phyloP scores from a whole-genome alignment of 1,284 basidiomycete species.

The Ustilago loliicola region DNA sequence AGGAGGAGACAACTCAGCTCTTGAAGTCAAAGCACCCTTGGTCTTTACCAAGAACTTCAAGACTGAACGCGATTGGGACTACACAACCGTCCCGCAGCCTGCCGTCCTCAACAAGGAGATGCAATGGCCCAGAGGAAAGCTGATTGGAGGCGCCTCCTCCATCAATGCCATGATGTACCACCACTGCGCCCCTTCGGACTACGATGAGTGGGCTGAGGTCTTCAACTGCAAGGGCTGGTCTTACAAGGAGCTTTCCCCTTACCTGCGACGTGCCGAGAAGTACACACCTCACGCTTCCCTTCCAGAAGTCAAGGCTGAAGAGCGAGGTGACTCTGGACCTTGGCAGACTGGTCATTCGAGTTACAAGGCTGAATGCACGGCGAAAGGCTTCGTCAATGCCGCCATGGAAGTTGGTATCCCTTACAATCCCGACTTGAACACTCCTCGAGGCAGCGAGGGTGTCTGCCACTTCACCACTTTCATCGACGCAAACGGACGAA shows the following conservation, averaged over 20 bases:
- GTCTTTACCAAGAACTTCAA: conserved; percentile 58
- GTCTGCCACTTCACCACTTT: conserved; percentile 58
- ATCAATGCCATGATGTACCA: conserved; percentile 72
- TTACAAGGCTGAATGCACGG: conserved; percentile 47
- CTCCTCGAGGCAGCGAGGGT: conserved; percentile 47
- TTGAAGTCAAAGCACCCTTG: conserved; percentile 54
- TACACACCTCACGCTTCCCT: conserved; percentile 52
- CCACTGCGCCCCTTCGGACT: conserved; percentile 52
- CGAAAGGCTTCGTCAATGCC: conserved; percentile 55
- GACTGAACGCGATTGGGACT: conserved; percentile 60
- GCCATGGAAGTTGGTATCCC: conserved; percentile 57
- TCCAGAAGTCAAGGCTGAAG: conserved; percentile 48
- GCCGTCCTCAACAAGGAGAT: conserved; percentile 40
- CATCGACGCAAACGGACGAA: conserved; percentile 52
- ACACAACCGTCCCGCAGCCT: conserved; percentile 53
- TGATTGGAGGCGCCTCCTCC: conserved; percentile 71
- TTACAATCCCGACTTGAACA: conserved; percentile 56
- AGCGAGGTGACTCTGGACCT: conserved; percentile 51
- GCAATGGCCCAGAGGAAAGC: conserved; percentile 57
- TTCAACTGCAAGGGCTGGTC: conserved; percentile 59
- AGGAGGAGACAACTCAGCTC: conserved; percentile 52
- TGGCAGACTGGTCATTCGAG: conserved; percentile 59
- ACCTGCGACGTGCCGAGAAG: conserved; percentile 44
- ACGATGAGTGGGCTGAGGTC: conserved; percentile 55
- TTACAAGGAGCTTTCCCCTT: conserved; percentile 52